phyloP scores from a whole-genome alignment of 2,329 filamentous ascomycete species.

The Huntiella moniliformis region DNA sequence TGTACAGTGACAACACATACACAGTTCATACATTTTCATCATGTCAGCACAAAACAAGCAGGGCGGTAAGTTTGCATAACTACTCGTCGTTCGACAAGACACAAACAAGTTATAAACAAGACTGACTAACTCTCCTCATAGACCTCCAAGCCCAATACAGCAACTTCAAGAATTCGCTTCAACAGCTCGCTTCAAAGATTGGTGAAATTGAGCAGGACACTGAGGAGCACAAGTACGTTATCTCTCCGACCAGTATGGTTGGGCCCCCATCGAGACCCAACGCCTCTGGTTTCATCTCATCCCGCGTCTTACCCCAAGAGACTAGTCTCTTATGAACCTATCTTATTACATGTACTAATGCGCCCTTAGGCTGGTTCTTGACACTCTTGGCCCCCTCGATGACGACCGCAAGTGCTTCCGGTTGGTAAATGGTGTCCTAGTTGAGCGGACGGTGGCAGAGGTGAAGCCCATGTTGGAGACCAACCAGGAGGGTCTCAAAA shows the following conservation, averaged over 20 bases:
- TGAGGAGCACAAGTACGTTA: conserved; percentile 87
- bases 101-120: conserved; percentile 2
- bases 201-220: conserved; percentile 94
- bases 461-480: conserved; percentile 81
- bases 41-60: conserved; percentile 45
- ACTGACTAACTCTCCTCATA: conserved; percentile 19
- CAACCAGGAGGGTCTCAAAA: conserved; percentile 83
- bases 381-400: conserved; percentile 69
- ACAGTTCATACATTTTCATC: conserved; percentile 2
- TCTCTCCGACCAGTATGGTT: background rate
- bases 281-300: background rate
- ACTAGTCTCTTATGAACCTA: background rate
- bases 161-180: conserved; percentile 60
- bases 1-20: background rate
- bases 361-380: conserved; percentile 61
- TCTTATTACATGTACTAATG: background rate
- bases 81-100: background rate
- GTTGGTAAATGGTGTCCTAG: conserved; percentile 91
- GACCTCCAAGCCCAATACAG: conserved; percentile 66
- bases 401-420: conserved; percentile 91
- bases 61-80: conserved; percentile 36
- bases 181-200: conserved; percentile 89
- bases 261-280: background rate
- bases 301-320: background rate
- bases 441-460: conserved; percentile 85